Conservation (phyloP, 169 alveolate species). For the Eimeria tenella region DNA sequence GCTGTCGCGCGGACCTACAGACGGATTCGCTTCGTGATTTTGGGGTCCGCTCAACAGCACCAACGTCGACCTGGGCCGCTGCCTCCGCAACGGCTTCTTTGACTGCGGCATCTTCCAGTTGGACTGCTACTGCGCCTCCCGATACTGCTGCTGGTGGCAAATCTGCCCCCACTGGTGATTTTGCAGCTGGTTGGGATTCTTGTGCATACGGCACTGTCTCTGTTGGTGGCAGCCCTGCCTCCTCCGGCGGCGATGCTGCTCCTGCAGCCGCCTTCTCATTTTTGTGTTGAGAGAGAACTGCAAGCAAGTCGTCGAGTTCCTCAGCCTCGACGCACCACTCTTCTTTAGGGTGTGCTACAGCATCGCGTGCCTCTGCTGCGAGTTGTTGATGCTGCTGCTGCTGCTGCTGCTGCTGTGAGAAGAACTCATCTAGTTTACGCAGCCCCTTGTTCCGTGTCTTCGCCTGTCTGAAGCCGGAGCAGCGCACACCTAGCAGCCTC, state of each 20-base stretch:
- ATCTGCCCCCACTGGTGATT: neutral
- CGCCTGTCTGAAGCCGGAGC: slow-evolving; percentile 49
- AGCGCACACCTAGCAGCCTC: slow-evolving; percentile 70
- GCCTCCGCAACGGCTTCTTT: neutral
- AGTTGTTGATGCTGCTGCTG: slow-evolving; percentile 3
- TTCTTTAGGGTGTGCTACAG: neutral
- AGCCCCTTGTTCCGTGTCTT: slow-evolving; percentile 53
- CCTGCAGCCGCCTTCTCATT: slow-evolving; percentile 3
- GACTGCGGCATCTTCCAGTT: neutral
- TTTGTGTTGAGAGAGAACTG: slow-evolving; percentile 52
- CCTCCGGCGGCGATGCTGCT: slow-evolving; percentile 14
- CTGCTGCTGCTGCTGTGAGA: slow-evolving; percentile 62
- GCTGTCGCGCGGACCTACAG: neutral
- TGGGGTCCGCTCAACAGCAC: neutral
- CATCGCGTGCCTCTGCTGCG: slow-evolving; percentile 17
- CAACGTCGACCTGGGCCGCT: neutral
- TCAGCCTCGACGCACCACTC: slow-evolving; percentile 49
- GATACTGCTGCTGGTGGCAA: neutral
- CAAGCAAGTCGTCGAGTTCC: slow-evolving; percentile 65
- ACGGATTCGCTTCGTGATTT: neutral
- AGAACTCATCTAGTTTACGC: slow-evolving; percentile 60
- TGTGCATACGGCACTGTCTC: slow-evolving; percentile 13
- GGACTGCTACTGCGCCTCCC: neutral
- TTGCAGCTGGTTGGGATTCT: slow-evolving; percentile 3
- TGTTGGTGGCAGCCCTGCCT: neutral